A percentile compares a stretch with the other conserved stretches of the same genome.
Conservation (phyloP, 768 basidiomycete species). For the Boletus edulis region DNA sequence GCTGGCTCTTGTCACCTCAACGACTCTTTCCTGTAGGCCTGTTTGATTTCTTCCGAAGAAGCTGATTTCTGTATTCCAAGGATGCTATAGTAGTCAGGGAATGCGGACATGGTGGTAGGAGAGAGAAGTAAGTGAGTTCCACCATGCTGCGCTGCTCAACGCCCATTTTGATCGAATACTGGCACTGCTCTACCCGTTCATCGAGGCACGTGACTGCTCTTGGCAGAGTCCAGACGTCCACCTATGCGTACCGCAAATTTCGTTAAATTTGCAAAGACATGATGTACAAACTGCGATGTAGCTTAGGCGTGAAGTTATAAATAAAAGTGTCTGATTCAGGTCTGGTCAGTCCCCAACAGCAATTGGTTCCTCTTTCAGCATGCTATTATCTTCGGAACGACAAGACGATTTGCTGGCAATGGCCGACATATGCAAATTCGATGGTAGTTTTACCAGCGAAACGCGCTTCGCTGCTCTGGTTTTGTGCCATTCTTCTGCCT, state of each 20-base stretch:
- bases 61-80: constrained; percentile 54
- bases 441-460: constrained; percentile 73
- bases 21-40: constrained; percentile 80
- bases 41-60: constrained; percentile 66
- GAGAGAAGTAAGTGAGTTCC: constrained; percentile 4
- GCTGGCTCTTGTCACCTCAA: constrained; percentile 45
- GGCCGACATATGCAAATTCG: constrained; percentile 38
- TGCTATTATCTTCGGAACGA: not conserved
- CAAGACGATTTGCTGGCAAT: constrained; percentile 18
- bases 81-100: constrained; percentile 79
- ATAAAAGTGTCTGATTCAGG: not conserved
- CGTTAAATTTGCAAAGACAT: too few relatives aligned
- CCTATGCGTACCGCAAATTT: too few relatives aligned
- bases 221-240: too few relatives aligned
- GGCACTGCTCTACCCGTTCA: not conserved
- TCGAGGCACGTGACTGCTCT: too few relatives aligned
- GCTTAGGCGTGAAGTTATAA: not conserved
- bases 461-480: constrained; percentile 85
- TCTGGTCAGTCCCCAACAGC: constrained; percentile 3
- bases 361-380: constrained; percentile 9
- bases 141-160: constrained; percentile 14
- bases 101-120: constrained; percentile 56
- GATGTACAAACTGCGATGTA: constrained; percentile 1
- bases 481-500: constrained; percentile 88
- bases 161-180: constrained; percentile 4